Conservation (phyloP, 257 asterid species). For the Capsicum chinense region DNA sequence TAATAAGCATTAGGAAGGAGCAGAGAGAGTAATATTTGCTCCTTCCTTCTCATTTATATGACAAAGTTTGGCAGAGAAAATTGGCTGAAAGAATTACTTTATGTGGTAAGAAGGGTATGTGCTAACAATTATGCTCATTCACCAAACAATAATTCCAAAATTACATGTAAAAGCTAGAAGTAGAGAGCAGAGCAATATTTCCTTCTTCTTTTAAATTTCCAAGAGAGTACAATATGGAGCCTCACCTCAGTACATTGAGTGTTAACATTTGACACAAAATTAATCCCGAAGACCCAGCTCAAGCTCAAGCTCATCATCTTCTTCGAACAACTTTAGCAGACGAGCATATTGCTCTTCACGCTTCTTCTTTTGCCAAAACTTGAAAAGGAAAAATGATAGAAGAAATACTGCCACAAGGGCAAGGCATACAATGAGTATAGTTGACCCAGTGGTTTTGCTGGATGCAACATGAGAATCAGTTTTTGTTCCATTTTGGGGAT, state of each 20-base stretch:
- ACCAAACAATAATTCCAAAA: conserved; percentile 1
- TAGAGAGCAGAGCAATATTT: conserved; percentile 3
- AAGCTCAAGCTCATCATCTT: conserved; percentile 91
- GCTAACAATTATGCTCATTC: not conserved
- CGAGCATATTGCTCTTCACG: conserved; percentile 95
- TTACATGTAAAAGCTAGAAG: not conserved
- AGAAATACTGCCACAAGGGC: conserved; percentile 48
- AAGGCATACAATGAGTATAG: conserved; percentile 48
- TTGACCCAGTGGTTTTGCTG: conserved; percentile 56
- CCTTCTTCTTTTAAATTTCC: not conserved
- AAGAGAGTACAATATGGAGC: conserved; percentile 26
- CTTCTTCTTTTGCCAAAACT: conserved; percentile 79
- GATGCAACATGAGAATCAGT: conserved; percentile 39
- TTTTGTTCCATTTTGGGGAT: conserved; percentile 51
- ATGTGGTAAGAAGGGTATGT: not conserved
- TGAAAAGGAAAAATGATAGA: conserved; percentile 67
- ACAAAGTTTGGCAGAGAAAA: not conserved
- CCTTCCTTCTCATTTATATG: not conserved
- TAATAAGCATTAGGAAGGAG: conserved; percentile 14
- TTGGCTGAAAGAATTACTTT: conserved; percentile 1
- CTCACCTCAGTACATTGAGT: conserved; percentile 50
- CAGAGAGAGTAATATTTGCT: not conserved
- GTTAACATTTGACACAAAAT: conserved; percentile 33
- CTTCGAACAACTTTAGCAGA: conserved; percentile 82
- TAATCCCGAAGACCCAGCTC: conserved; percentile 93